A percentile compares a stretch with the other conserved stretches of the same genome.
phyloP scores from a whole-genome alignment of 371 early-diverging fungal genomes.

The Mortierella sp. region DNA sequence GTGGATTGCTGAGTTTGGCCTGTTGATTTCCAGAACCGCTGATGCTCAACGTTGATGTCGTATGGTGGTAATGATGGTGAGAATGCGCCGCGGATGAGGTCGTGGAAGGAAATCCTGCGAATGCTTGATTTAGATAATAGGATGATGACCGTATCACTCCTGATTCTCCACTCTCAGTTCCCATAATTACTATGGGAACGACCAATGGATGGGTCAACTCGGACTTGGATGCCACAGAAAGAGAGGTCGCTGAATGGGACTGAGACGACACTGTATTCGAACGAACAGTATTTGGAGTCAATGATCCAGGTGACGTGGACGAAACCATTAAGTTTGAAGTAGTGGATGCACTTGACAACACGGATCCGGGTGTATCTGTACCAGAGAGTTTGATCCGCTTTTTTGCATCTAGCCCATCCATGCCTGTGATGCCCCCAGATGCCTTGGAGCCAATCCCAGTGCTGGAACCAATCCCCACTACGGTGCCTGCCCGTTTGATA shows the following conservation, averaged over 20 bases:
- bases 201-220: too few relatives aligned
- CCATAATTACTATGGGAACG: too few relatives aligned
- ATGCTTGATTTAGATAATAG: too few relatives aligned
- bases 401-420: slow-evolving; percentile 5
- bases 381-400: neutral
- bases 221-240: too few relatives aligned
- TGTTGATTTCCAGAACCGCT: neutral
- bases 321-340: neutral
- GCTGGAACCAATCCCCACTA: neutral
- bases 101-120: too few relatives aligned
- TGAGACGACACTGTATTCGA: too few relatives aligned
- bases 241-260: too few relatives aligned
- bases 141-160: too few relatives aligned
- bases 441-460: neutral
- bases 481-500: slow-evolving; percentile 8
- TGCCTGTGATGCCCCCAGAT: neutral
- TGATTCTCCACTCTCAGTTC: too few relatives aligned
- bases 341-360: neutral
- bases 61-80: slow-evolving; percentile 9
- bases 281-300: too few relatives aligned
- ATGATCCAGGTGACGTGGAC: too few relatives aligned
- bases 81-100: slow-evolving; percentile 2
- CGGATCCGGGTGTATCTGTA: neutral
- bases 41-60: slow-evolving; percentile 2
- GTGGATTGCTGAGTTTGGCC: slow-evolving; percentile 38